Conservation (phyloP, 2,329 filamentous ascomycete species). For the Pestalotiopsis sp. region DNA sequence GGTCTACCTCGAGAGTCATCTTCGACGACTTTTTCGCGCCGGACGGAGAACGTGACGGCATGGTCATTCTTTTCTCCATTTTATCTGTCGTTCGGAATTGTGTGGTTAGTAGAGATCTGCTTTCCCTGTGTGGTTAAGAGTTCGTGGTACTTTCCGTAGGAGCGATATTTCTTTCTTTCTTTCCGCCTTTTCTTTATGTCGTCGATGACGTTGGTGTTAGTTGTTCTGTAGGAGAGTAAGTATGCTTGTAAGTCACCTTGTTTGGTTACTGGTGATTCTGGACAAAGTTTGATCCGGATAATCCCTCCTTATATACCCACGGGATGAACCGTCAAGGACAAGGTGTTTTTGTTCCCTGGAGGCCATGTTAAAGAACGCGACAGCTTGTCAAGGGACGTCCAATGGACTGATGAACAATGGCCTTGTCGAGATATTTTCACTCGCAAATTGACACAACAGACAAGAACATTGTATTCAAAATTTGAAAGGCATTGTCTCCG, state of each 20-base stretch:
- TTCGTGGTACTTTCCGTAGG: no score
- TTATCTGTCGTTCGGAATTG: no score
- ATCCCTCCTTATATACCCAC: neutral
- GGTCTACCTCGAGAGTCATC: neutral
- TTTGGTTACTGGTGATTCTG: neutral
- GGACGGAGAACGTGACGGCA: neutral
- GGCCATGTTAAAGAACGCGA: neutral
- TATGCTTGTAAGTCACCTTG: neutral
- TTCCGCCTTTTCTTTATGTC: no score
- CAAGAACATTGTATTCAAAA: neutral
- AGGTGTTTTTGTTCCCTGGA: neutral
- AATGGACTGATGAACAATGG: neutral
- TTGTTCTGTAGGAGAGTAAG: neutral
- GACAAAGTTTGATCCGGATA: neutral
- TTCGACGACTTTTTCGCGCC: neutral
- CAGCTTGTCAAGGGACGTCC: neutral
- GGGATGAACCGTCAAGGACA: neutral
- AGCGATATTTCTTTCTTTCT: no score
- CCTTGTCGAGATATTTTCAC: neutral
- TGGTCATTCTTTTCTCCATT: neutral
- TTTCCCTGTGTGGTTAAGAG: no score
- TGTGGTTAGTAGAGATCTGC: no score
- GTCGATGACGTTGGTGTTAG: no score
- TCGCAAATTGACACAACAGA: neutral
- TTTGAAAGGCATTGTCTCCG: no score